Percentiles rank a stretch among this genome's conserved stretches.
Evolutionary conservation across 1,139 yeast genomes (phyloP).

Genomic region (Kluyveromyces marxianus): DNA sequence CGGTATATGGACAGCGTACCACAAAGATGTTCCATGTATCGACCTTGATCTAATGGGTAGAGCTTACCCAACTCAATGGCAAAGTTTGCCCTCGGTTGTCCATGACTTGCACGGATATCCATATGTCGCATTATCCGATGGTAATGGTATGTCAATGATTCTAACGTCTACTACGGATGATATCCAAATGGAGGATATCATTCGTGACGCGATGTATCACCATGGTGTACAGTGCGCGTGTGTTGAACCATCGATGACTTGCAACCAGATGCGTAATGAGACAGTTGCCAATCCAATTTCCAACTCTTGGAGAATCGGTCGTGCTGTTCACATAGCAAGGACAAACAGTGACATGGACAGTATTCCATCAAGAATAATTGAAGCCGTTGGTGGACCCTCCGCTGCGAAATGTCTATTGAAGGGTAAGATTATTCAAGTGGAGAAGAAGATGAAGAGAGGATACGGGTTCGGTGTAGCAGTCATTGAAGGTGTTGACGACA

Average conservation of each 20-base stretch:
- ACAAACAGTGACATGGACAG: slow-evolving; percentile 32
- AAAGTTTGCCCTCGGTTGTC: slow-evolving; percentile 32
- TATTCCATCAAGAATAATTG: slow-evolving; percentile 34
- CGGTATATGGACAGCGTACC: slow-evolving; percentile 28
- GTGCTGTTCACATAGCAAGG: slow-evolving; percentile 36
- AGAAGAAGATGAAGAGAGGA: slow-evolving; percentile 36
- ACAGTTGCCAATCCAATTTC: slow-evolving; percentile 35
- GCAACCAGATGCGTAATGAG: slow-evolving; percentile 21
- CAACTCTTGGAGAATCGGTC: slow-evolving; percentile 42
- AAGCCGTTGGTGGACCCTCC: slow-evolving; percentile 33
- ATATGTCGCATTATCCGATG: slow-evolving; percentile 38
- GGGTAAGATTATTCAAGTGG: slow-evolving; percentile 41
- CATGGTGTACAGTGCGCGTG: slow-evolving; percentile 37
- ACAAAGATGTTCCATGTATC: slow-evolving; percentile 32
- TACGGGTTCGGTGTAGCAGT: slow-evolving; percentile 42
- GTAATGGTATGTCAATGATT: slow-evolving; percentile 38
- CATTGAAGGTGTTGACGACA: slow-evolving; percentile 27
- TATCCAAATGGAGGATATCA: slow-evolving; percentile 32
- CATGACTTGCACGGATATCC: slow-evolving; percentile 26
- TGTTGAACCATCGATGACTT: slow-evolving; percentile 33
- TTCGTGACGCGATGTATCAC: slow-evolving; percentile 38
- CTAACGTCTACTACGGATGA: slow-evolving; percentile 34
- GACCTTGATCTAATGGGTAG: slow-evolving; percentile 43
- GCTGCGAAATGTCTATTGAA: slow-evolving; percentile 34
- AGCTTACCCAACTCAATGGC: slow-evolving; percentile 40